Evolutionary conservation across 768 basidiomycete species (phyloP), one percentile per base, ranked within the genome.

Genomic region (Psilocybe azurescens): DNA sequence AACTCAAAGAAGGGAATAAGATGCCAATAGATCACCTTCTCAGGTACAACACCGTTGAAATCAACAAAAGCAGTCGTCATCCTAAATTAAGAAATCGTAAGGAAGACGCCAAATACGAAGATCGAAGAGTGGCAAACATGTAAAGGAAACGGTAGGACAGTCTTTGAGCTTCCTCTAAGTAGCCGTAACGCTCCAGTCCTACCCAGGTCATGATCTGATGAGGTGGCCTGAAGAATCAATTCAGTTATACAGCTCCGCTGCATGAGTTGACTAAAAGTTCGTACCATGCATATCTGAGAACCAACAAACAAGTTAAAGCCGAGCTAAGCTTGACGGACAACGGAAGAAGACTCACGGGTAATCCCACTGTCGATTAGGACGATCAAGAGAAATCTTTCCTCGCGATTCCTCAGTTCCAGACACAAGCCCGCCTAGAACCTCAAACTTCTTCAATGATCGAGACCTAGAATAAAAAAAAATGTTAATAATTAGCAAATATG

Each of bases 181-280:
- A 97, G 2, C 97, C 97, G 71, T 99, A 99, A 56, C 97, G 89
- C 68, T 97, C 95, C 24, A 99, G 82, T 46, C 95, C 97, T 56
- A 98, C 95, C 97, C 97, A 99, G 1, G 91, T 81, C 93, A 99
- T 98, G 72, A 99, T 97, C 75, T 99, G 97, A 75, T 98, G 95
- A 53, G 95, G 93, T n/a, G 93, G 93, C 93, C 89, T 89, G 52
- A 52, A 51, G 32, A 0, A 24, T 30, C 30, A 38, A 29, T 39
- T 56, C 11, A 49, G 39, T 29, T 51, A 10, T 11, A 18, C n/a
- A 36, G n/a, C 1, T 18, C 28, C 50, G 7, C n/a, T 51, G 14
- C 33, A 36, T 8, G 13, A 51, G 2, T 28, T 36, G 3, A 28
- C 3, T 30, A 58, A n/a, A 46, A 13, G 62, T 49, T 13, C 49